Conservation (phyloP, 306 rosid genomes). For the Astragalus glycyphyllos region DNA sequence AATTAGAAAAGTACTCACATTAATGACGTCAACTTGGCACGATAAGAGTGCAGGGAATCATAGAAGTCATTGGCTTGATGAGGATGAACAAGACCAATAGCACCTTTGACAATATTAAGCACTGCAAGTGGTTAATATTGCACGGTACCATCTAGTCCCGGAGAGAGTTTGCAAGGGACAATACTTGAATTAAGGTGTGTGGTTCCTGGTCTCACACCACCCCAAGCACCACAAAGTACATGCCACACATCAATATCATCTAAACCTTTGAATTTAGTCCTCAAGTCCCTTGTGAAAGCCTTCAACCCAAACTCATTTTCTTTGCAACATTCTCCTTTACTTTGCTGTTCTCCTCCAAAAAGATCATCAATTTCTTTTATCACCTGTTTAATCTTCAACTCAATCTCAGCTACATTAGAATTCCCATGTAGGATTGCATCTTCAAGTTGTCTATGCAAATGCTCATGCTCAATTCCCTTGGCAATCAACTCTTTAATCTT, state of each 20-base stretch:
- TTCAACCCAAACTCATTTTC: too few species aligned
- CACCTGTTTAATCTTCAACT: too few species aligned
- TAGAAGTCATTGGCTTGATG: constrained; percentile 67
- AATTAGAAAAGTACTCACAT: constrained; percentile 54
- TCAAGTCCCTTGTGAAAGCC: too few species aligned
- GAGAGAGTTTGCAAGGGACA: constrained; percentile 66
- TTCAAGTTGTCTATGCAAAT: too few species aligned
- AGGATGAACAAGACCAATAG: constrained; percentile 86
- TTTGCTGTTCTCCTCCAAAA: too few species aligned
- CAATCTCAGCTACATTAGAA: too few species aligned
- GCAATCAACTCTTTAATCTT: too few species aligned
- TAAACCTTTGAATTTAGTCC: constrained; percentile 71
- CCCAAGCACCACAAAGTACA: constrained; percentile 84
- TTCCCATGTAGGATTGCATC: too few species aligned
- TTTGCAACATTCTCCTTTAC: too few species aligned
- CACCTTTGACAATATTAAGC: constrained; percentile 65
- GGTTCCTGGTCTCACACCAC: constrained; percentile 77
- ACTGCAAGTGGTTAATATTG: constrained; percentile 80
- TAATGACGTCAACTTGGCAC: constrained; percentile 83
- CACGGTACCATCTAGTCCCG: constrained; percentile 81
- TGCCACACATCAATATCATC: constrained; percentile 90
- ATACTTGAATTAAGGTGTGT: constrained; percentile 63
- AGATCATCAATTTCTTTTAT: too few species aligned
- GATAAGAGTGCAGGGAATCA: constrained; percentile 83
- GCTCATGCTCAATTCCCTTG: too few species aligned